Evolutionary conservation across 768 basidiomycete genomes (phyloP), one percentile per base, ranked within the genome.

Genomic region (Lactifluus subvellereus): DNA sequence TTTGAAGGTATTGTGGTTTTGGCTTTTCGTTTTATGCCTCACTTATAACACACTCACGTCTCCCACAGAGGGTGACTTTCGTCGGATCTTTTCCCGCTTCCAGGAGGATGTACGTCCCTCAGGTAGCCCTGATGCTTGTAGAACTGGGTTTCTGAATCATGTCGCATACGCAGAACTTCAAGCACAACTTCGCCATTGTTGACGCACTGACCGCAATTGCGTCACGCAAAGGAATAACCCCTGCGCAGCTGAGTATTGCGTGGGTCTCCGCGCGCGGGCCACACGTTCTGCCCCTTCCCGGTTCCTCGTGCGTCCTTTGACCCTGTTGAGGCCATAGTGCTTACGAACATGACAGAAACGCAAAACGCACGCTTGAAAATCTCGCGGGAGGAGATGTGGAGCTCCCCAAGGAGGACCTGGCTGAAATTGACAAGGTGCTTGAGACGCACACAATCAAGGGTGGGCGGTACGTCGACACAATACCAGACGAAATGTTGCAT

Each of bases 271-370:
- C 73, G 6, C 72, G 72, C 6, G 77, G 76, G 16, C 49, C 56
- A 6, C 73, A 79, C 68, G 74, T 78, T 22, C 73, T 83, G 59
- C 80, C 81, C 4, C 74, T 83, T 20, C 80, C 81, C 0, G 81
- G 81, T 0, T 77, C 76, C 18, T 77, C 76, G 76, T 77, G 58
- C 51, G 74, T 71, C 60, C 5, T 40, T 30, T 13, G 3, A 3
- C 14, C 38, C 1, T 11, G 4, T 32, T 7, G 13, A 16, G 9
- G 10, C 30, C 22, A 16, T 22, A 14, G 49, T 42, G 22, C 13
- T 32, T 20, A 52, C 13, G 27, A 7, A 14, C 9, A 11, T 37
- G 16, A n/a, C 60, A 78, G 76, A 50, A 69, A 77, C 50, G 70
- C 73, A 52, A 73, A 75, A 50, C 77, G 82, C 30, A 77, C 77